These are phyloP conservation scores for baker's yeast (Saccharomyces cerevisiae) DNA, from an alignment of 805 yeast genomes.

Conservation along the genomic window DNA sequence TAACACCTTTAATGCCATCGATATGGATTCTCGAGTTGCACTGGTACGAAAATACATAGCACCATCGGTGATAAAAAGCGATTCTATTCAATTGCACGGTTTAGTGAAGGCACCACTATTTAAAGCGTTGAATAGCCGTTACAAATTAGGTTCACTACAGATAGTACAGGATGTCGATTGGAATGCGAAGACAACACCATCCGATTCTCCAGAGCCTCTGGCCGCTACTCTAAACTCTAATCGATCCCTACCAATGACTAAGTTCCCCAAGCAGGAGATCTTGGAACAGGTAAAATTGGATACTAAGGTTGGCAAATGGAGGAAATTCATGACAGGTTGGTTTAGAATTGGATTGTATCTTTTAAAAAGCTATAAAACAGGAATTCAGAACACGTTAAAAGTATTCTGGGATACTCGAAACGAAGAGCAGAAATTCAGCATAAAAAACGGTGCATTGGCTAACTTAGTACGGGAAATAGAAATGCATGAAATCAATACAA, in stretches of 20 bases:
- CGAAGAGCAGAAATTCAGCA: neutral
- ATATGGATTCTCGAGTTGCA: neutral
- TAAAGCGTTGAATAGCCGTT: neutral
- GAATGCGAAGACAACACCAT: neutral
- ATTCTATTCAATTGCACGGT: neutral
- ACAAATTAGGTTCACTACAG: neutral
- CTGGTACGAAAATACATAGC: neutral
- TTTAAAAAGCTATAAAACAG: slow-evolving; percentile 47
- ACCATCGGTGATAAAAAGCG: neutral
- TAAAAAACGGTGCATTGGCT: slow-evolving; percentile 11
- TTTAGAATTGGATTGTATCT: slow-evolving; percentile 38
- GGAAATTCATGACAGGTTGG: slow-evolving; percentile 30
- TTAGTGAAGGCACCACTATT: neutral
- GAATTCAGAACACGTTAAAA: slow-evolving; percentile 48
- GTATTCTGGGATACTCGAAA: slow-evolving; percentile 30
- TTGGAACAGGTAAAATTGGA: slow-evolving; percentile 23
- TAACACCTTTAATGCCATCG: neutral
- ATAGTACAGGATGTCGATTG: neutral
- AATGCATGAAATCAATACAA: slow-evolving; percentile 23
- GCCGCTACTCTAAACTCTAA: slow-evolving; percentile 21
- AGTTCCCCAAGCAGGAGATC: slow-evolving; percentile 23
- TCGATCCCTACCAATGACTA: slow-evolving; percentile 27
- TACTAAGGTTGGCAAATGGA: slow-evolving; percentile 20
- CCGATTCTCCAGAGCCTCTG: neutral
- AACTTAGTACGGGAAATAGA: slow-evolving; percentile 13